These are phyloP conservation scores for Ogataea naganishii DNA, from an alignment of 805 yeast genomes.

Conservation along the genomic window DNA sequence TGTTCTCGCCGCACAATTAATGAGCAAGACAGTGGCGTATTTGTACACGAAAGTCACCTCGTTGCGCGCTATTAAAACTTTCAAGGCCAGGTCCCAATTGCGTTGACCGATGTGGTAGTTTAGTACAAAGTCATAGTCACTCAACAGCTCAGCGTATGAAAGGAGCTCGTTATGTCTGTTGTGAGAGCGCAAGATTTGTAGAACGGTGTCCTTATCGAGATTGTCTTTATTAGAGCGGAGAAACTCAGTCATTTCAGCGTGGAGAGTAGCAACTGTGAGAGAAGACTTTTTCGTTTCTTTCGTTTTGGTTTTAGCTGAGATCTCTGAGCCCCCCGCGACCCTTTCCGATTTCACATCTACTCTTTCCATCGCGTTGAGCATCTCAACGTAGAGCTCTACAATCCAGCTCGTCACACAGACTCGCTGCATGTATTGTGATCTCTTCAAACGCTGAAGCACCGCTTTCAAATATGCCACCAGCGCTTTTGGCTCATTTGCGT, in stretches of 20 bases:
- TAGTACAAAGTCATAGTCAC: slow-evolving; percentile 63
- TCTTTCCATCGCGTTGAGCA: slow-evolving; percentile 33
- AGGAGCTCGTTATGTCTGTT: slow-evolving; percentile 58
- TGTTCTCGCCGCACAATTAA: slow-evolving; percentile 61
- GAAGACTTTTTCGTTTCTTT: slow-evolving; percentile 7
- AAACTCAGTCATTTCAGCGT: slow-evolving; percentile 2
- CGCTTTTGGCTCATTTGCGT: slow-evolving; percentile 30
- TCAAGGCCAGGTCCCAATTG: slow-evolving; percentile 67
- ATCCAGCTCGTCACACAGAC: slow-evolving; percentile 58
- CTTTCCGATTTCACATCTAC: not conserved
- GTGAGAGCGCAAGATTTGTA: slow-evolving; percentile 61
- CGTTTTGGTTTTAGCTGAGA: not conserved
- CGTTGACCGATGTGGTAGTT: slow-evolving; percentile 60
- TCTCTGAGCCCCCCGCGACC: not conserved
- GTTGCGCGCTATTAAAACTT: slow-evolving; percentile 41
- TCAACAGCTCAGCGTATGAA: slow-evolving; percentile 55
- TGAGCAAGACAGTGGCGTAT: slow-evolving; percentile 59
- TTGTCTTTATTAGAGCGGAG: slow-evolving; percentile 17
- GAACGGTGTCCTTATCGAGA: slow-evolving; percentile 61
- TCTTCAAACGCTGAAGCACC: slow-evolving; percentile 29
- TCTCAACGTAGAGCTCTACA: slow-evolving; percentile 46
- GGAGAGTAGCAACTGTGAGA: not conserved
- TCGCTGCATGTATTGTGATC: slow-evolving; percentile 31
- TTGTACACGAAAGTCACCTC: slow-evolving; percentile 47
- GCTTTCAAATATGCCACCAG: slow-evolving; percentile 35